Percentiles rank a stretch among this genome's conserved stretches.
These are phyloP conservation scores for Colletotrichum destructivum DNA, from an alignment of 2,329 filamentous ascomycete genomes.

Conservation along the genomic window DNA sequence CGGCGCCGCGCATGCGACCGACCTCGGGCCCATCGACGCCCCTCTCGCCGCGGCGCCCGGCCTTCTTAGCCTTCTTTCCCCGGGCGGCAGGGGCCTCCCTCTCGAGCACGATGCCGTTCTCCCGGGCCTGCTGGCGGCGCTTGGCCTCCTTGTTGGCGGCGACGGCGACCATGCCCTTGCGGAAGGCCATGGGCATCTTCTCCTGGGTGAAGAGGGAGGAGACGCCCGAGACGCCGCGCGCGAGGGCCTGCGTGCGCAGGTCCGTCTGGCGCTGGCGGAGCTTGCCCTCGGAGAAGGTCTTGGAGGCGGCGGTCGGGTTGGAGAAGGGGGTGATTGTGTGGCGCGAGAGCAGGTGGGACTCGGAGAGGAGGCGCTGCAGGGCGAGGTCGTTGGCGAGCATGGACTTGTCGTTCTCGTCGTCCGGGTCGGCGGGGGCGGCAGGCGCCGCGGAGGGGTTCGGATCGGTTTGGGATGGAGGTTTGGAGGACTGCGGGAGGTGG, in stretches of 20 bases:
- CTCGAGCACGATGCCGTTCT: conserved; percentile 94
- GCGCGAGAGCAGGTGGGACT: conserved; percentile 85
- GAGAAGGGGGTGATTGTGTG: conserved; percentile 59
- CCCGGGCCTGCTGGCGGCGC: conserved; percentile 83
- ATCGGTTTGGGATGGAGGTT: conserved; percentile 59
- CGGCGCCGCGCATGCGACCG: conserved; percentile 85
- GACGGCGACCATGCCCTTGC: conserved; percentile 86
- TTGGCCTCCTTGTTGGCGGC: conserved; percentile 76
- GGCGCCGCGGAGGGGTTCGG: conserved; percentile 42
- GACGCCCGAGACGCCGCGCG: conserved; percentile 41
- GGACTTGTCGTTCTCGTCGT: conserved; percentile 72
- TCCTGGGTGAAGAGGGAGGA: conserved; percentile 80
- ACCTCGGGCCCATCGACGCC: conserved; percentile 84
- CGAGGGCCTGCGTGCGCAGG: conserved; percentile 82
- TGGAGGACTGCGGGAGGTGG: conserved; percentile 59
- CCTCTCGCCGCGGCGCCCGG: conserved; percentile 64
- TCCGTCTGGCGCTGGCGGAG: conserved; percentile 87
- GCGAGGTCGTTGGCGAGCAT: conserved; percentile 94
- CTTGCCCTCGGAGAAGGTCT: conserved; percentile 72
- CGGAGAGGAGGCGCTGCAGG: conserved; percentile 89
- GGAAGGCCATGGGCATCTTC: conserved; percentile 90
- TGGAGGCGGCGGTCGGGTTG: conserved; percentile 55
- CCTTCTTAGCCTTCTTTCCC: conserved; percentile 54
- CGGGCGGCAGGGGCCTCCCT: conserved; percentile 49
- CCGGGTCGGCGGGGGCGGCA: conserved; percentile 49